phyloP scores from a whole-genome alignment of 148 eudicot species.

The Limonium bicolor region DNA sequence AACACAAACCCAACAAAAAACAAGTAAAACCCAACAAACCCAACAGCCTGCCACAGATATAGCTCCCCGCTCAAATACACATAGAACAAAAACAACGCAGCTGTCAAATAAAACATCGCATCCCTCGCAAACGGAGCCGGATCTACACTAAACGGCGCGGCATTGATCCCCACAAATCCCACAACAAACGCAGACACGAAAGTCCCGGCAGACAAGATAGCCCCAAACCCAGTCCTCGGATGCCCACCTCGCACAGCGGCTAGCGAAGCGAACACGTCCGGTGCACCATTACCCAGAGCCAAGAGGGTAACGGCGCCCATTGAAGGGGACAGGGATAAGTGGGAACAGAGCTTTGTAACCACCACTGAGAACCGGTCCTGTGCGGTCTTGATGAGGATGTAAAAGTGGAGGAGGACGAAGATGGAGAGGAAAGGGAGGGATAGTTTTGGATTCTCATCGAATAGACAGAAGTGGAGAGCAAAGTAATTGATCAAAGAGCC shows the following conservation, averaged over 20 bases:
- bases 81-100: slow-evolving; percentile 58
- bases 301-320: slow-evolving; percentile 85
- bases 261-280: slow-evolving; percentile 75
- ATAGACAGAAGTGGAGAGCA: slow-evolving; percentile 37
- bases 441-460: slow-evolving; percentile 19
- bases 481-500: slow-evolving; percentile 34
- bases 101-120: slow-evolving; percentile 64
- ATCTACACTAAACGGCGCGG: slow-evolving; percentile 65
- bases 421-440: slow-evolving; percentile 46
- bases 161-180: slow-evolving; percentile 74
- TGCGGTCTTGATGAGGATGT: slow-evolving; percentile 62
- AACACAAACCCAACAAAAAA: slow-evolving; percentile 90
- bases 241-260: slow-evolving; percentile 61
- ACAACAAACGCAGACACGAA: slow-evolving; percentile 80
- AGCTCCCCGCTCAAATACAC: slow-evolving; percentile 90
- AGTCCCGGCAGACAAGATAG: slow-evolving; percentile 76
- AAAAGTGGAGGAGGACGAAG: slow-evolving; percentile 44
- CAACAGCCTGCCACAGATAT: slow-evolving; percentile 82
- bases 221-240: slow-evolving; percentile 60
- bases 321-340: slow-evolving; percentile 46
- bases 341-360: slow-evolving; percentile 45
- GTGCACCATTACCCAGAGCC: slow-evolving; percentile 90
- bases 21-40: slow-evolving; percentile 79
- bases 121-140: slow-evolving; percentile 70
- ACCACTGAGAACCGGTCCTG: slow-evolving; percentile 47